Base-by-base conservation (phyloP, 495 filamentous ascomycete genomes). In the Alectoria sarmentosa region DNA sequence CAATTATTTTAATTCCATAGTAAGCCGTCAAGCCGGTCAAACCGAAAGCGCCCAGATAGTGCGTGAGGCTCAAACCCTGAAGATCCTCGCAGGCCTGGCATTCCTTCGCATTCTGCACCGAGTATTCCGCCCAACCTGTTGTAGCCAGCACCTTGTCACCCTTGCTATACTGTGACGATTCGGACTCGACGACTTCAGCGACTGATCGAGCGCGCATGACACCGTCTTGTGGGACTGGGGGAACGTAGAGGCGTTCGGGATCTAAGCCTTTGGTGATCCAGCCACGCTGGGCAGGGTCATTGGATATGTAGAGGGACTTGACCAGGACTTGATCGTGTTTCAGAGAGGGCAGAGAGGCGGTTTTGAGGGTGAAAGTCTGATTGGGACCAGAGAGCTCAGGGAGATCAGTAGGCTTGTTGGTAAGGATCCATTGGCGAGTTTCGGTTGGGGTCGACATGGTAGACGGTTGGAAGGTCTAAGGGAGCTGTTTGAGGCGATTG, bases 261-360 rank as follows among this genome's bases (percentile, higher is more conserved):
- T 74, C 69, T 23, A 74, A 60, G 68, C 69, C 69, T 76, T 79
- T 79, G 73, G 67, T 73, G 60, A 92, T 81, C 88, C 87, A 89
- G 49, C 78, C 78, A 60, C 88, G 79, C 77, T 89, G 87, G 38
- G 86, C 85, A 0, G 88, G 88, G 72, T 91, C 88, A 64, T 87
- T 83, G 55, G 84, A 87, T 62, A 90, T 66, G 72, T 84, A 88
- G 17, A 85, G 75, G 2, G 74, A 72, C 70, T 88, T 82, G 37
- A 89, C 63, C 19, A 89, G 80, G 65, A 86, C 71, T 70, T 88
- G 72, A 54, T 80, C 76, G 66, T 82, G 71, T 37, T 79, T 71
- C 13, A 82, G 73, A 9, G 75, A 62, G 0, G 83, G 76, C 34
- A 84, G 76, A 10, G 78, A 69, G 7, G 72, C 73, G n/a, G 65